Conservation (phyloP, 805 yeast species). For the Cyberlindnera xishuangbannaensis region DNA sequence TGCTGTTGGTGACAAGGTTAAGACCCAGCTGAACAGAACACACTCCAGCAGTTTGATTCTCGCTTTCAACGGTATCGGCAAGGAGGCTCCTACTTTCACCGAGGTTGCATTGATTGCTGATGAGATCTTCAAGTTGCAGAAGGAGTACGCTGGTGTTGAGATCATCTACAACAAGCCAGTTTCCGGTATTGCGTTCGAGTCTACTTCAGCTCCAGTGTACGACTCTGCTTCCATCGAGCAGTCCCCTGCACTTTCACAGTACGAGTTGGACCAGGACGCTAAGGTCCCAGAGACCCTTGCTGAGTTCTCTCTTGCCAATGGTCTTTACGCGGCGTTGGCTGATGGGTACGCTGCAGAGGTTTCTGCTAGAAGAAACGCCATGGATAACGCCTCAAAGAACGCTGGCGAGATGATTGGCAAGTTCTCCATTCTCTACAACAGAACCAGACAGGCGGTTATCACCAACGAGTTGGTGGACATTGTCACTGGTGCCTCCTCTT, state of each 20-base stretch:
- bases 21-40: conserved; percentile 83
- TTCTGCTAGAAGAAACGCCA: conserved; percentile 98
- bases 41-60: conserved; percentile 62
- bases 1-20: conserved; percentile 91
- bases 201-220: conserved; percentile 61
- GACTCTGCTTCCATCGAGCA: conserved; percentile 66
- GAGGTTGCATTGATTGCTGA: conserved; percentile 89
- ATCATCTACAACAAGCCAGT: conserved; percentile 83
- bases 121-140: conserved; percentile 59
- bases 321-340: conserved; percentile 85
- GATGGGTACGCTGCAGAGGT: conserved; percentile 98
- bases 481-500: conserved; percentile 98
- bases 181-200: conserved; percentile 87
- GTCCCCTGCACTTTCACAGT: conserved; percentile 81
- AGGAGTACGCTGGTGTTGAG: conserved; percentile 66
- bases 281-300: conserved; percentile 66
- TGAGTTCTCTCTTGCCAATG: conserved; percentile 87
- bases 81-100: conserved; percentile 89
- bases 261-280: conserved; percentile 69
- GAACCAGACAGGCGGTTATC: conserved; percentile 98
- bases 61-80: conserved; percentile 88
- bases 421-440: conserved; percentile 96
- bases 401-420: conserved; percentile 98
- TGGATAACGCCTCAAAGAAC: conserved; percentile 99
- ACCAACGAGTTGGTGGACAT: conserved; percentile 99